Evolutionary conservation across 441 rosid genomes (phyloP), one percentile per base, ranked within the genome.

Genomic region (Populus trichocarpa): DNA sequence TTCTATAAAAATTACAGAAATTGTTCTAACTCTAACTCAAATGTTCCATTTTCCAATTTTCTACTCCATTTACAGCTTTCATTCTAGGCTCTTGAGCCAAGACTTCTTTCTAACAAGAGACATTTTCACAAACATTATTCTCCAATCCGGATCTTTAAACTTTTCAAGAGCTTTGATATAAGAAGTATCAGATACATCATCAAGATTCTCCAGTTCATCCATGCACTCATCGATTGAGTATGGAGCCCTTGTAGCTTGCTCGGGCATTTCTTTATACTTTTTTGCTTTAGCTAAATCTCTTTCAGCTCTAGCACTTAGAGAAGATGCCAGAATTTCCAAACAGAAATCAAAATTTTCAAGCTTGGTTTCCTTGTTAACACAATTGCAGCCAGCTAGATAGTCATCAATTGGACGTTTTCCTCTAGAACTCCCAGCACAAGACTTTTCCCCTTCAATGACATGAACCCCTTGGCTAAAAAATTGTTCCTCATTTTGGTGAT

Each of bases 101-200:
- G 18, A 18, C 26, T 36, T 36, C 53, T n/a, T 69, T 14, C 53
- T 36, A 0, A 16, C 2, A 35, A 2, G 11, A 2, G 72, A n/a
- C 72, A 69, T 69, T 38, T 20, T 18, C 2, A 36, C 26, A 5
- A 36, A 36, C 72, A 36, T 36, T 35, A 40, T 35, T 36, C 53
- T 36, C 53, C 25, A 35, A 35, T 69, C 25, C 6, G 10, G 23
- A 4, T 69, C 53, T 5, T 35, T 69, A 2, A 36, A 69, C 26
- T 69, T 69, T 14, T 69, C 72, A 69, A 69, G 25, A 35, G 72
- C 72, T 22, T 35, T 69, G 32, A 20, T 35, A 38, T 69, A 35
- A 18, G 72, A 25, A 35, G 4, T 46, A 36, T 22, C 50, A 20
- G 53, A 69, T 8, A 69, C 72, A 69, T 69, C 42, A 20, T 50